A percentile compares a stretch with the other conserved stretches of the same genome.
Evolutionary conservation across 129 eudicot genomes (phyloP).

Genomic region (Arctium minus): DNA sequence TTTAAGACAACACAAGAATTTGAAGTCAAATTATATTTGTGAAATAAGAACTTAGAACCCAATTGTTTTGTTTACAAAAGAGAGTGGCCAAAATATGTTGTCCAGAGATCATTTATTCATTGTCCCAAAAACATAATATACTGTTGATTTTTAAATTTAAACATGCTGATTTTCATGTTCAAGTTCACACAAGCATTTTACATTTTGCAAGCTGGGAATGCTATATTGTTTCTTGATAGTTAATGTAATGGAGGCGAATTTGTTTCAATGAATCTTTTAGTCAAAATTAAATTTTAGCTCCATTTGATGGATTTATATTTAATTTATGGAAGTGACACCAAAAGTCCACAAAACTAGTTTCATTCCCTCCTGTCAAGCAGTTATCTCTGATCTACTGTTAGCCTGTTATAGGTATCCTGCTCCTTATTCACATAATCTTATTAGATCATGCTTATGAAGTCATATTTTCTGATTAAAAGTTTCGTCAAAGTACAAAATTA

Average conservation of each 20-base stretch:
- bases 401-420: background rate
- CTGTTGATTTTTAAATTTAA: background rate
- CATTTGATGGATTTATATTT: background rate
- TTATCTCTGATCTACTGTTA: background rate
- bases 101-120: background rate
- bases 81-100: background rate
- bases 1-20: background rate
- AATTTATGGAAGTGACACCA: background rate
- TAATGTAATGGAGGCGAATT: background rate
- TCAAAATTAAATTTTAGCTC: background rate
- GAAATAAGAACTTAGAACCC: background rate
- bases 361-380: background rate
- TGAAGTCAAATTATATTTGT: background rate
- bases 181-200: background rate
- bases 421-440: background rate
- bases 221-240: background rate
- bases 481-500: background rate
- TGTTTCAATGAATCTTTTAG: background rate
- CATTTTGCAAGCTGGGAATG: background rate
- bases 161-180: background rate
- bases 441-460: background rate
- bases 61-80: background rate
- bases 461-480: background rate
- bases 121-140: background rate
- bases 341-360: background rate